Conservation (phyloP, 352 stramenopile species). For the Pythium myriotylum region DNA sequence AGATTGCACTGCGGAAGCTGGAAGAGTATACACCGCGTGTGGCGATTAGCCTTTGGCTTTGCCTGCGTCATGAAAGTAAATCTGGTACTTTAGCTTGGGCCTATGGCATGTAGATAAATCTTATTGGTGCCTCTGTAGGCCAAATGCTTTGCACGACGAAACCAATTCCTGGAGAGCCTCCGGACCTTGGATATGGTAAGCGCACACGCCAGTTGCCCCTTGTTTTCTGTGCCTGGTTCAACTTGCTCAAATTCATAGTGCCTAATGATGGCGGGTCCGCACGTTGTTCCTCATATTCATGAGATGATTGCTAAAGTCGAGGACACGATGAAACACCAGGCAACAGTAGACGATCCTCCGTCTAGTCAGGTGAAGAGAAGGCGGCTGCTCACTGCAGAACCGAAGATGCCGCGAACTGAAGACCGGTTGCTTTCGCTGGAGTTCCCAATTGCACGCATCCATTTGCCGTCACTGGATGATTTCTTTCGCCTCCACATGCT, state of each 20-base stretch:
- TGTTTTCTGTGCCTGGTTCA: background rate
- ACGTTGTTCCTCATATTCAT: conserved; percentile 47
- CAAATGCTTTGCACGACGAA: conserved; percentile 31
- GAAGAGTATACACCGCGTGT: conserved; percentile 58
- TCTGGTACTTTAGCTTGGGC: background rate
- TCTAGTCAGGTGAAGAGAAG: background rate
- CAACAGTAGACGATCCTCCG: background rate
- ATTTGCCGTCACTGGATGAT: conserved; percentile 55
- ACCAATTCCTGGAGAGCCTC: conserved; percentile 36
- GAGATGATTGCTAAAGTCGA: conserved; percentile 48
- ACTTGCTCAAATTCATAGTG: too few species aligned
- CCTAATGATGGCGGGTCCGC: conserved; percentile 76
- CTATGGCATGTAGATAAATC: too few species aligned
- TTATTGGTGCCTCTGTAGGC: too few species aligned
- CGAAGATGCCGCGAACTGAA: background rate
- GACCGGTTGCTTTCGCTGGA: conserved; percentile 14
- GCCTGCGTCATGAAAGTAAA: conserved; percentile 55
- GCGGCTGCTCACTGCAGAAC: background rate
- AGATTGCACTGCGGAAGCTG: conserved; percentile 73
- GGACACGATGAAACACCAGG: background rate
- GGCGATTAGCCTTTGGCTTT: conserved; percentile 61
- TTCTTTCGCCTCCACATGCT: conserved; percentile 64
- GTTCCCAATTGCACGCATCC: conserved; percentile 48
- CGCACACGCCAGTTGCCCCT: background rate
- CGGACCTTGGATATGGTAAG: conserved; percentile 65